phyloP scores from a whole-genome alignment of 441 rosid species.

The Populus hybrid region DNA sequence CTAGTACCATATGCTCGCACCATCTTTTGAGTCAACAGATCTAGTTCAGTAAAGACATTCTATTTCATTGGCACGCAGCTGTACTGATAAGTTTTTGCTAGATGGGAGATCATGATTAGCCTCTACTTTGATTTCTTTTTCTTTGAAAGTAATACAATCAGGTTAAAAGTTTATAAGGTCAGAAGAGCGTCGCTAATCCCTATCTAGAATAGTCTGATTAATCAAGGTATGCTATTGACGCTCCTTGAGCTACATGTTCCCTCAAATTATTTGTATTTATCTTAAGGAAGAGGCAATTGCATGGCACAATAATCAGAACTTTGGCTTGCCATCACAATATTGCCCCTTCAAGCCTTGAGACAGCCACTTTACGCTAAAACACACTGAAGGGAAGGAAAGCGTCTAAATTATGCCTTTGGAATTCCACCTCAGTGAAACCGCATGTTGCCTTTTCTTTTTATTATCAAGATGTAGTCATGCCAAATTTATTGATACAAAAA shows the following conservation, averaged over 20 bases:
- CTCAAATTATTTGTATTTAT: neutral
- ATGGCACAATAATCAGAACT: neutral
- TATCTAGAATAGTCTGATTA: neutral
- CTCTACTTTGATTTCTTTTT: neutral
- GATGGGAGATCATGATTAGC: neutral
- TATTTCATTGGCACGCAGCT: neutral
- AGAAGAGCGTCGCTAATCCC: neutral
- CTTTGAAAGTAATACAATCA: neutral
- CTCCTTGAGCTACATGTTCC: neutral
- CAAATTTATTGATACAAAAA: no score
- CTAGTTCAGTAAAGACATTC: neutral
- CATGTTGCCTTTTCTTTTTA: neutral
- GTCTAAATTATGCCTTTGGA: neutral
- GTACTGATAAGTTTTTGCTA: neutral
- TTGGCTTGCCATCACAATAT: no score
- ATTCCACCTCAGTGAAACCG: neutral
- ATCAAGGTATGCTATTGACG: neutral
- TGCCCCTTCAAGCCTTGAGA: neutral
- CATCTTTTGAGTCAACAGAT: no score
- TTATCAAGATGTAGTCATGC: neutral
- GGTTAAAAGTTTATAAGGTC: neutral
- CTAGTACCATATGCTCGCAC: no score
- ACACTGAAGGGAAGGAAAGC: neutral
- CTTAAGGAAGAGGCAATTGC: neutral
- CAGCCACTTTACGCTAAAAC: neutral